phyloP scores from a whole-genome alignment of 805 yeast species.

The Pachysolen tannophilus region DNA sequence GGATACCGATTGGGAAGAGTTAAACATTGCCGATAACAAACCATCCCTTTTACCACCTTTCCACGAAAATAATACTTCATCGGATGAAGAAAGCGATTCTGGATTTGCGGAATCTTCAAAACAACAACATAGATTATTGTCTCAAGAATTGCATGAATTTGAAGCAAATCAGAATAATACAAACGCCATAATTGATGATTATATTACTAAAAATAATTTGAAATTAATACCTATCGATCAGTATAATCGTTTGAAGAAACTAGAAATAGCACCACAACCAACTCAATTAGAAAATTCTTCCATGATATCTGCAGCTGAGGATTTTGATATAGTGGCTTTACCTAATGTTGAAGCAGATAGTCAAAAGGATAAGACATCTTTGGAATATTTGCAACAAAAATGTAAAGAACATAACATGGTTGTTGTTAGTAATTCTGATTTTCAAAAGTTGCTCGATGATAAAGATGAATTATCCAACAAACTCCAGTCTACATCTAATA shows the following conservation, averaged over 20 bases:
- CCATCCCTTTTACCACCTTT: constrained; percentile 12
- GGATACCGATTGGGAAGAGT: constrained; percentile 13
- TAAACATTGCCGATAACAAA: constrained; percentile 17
- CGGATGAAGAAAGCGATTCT: neutral
- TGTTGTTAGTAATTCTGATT: constrained; percentile 16
- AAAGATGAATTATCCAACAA: no score
- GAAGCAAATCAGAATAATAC: neutral
- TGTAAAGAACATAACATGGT: constrained; percentile 18
- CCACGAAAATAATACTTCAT: constrained; percentile 14
- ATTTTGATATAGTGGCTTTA: constrained; percentile 18
- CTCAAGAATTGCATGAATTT: constrained; percentile 15
- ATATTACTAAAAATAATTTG: constrained; percentile 10
- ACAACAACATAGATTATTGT: constrained; percentile 6
- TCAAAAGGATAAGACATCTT: constrained; percentile 15
- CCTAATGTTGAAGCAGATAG: constrained; percentile 15
- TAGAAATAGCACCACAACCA: neutral
- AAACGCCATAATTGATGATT: constrained; percentile 6
- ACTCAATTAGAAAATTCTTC: constrained; percentile 10
- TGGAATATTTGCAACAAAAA: constrained; percentile 17
- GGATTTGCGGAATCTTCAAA: neutral
- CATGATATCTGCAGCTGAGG: constrained; percentile 17
- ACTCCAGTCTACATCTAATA: no score
- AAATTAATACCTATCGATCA: constrained; percentile 19
- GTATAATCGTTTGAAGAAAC: constrained; percentile 9
- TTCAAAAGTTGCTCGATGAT: no score